Percentiles rank a stretch among this genome's conserved stretches.
Conservation (phyloP, 2,329 filamentous ascomycete genomes). For the Harringtonia aguacate region DNA sequence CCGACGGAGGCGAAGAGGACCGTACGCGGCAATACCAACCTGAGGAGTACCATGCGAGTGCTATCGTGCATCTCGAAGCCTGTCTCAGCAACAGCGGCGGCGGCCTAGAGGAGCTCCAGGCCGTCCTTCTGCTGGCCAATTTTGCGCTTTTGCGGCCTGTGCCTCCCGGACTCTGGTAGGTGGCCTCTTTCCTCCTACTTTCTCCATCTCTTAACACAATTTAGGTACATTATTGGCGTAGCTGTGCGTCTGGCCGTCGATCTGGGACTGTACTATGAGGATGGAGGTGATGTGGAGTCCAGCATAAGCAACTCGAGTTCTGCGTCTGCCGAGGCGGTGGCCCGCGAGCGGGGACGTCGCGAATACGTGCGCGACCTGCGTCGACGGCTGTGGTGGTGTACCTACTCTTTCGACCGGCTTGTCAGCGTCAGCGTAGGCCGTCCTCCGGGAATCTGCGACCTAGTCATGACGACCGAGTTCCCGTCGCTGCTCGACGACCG, state of each 20-base stretch:
- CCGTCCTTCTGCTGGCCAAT: slow-evolving; percentile 80
- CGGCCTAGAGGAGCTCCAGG: slow-evolving; percentile 86
- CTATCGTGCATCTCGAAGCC: slow-evolving; percentile 81
- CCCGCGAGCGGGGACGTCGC: slow-evolving; percentile 50
- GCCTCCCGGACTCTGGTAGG: slow-evolving; percentile 76
- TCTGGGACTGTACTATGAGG: slow-evolving; percentile 85
- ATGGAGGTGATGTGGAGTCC: slow-evolving; percentile 55
- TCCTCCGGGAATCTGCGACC: slow-evolving; percentile 91
- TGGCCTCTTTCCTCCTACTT: no score
- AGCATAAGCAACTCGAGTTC: slow-evolving; percentile 41
- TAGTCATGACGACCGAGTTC: slow-evolving; percentile 91
- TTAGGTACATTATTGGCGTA: slow-evolving; percentile 82
- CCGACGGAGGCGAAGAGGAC: slow-evolving; percentile 11
- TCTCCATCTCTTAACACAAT: no score
- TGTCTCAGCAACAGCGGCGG: slow-evolving; percentile 78
- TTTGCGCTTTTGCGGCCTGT: slow-evolving; percentile 88
- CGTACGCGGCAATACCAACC: slow-evolving; percentile 53
- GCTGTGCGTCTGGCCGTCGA: slow-evolving; percentile 85
- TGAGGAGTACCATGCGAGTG: slow-evolving; percentile 92
- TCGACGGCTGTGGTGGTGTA: slow-evolving; percentile 90
- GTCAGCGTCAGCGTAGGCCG: slow-evolving; percentile 89
- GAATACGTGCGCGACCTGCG: slow-evolving; percentile 82
- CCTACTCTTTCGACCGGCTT: slow-evolving; percentile 88
- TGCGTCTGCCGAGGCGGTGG: slow-evolving; percentile 24
- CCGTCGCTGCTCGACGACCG: slow-evolving; percentile 81